A percentile compares a stretch with the other conserved stretches of the same genome.
These are phyloP conservation scores for Pterocarpus macrocarpus DNA, from an alignment of 306 rosid genomes.

Conservation along the genomic window DNA sequence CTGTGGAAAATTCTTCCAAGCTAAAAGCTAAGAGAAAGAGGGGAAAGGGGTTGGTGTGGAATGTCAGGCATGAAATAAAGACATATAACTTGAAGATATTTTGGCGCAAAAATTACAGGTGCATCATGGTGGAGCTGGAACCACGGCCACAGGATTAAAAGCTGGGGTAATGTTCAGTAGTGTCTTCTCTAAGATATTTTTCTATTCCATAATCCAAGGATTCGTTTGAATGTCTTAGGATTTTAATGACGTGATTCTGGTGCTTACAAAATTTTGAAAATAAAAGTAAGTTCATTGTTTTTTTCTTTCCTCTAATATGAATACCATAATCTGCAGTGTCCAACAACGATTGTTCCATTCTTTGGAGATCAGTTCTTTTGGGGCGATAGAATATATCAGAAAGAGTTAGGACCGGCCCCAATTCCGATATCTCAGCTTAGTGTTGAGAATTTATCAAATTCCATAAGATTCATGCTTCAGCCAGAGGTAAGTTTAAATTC, in stretches of 20 bases:
- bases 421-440: slow-evolving; percentile 80
- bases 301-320: slow-evolving; percentile 40
- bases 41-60: background rate
- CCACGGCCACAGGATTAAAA: slow-evolving; percentile 92
- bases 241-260: slow-evolving; percentile 17
- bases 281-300: background rate
- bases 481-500: slow-evolving; percentile 71
- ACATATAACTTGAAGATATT: slow-evolving; percentile 35
- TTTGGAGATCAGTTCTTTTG: slow-evolving; percentile 99
- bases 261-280: background rate
- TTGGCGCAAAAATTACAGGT: slow-evolving; percentile 66
- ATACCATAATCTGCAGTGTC: slow-evolving; percentile 70
- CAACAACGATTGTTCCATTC: slow-evolving; percentile 94
- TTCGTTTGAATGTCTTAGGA: slow-evolving; percentile 9
- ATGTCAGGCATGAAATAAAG: background rate
- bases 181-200: slow-evolving; percentile 18
- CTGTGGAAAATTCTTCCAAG: background rate
- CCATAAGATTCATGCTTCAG: slow-evolving; percentile 91
- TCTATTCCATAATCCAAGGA: slow-evolving; percentile 23
- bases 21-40: slow-evolving; percentile 16
- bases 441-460: slow-evolving; percentile 70
- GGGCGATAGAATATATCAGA: slow-evolving; percentile 85
- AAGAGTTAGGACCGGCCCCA: slow-evolving; percentile 86
- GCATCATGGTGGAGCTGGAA: slow-evolving; percentile 99
- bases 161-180: slow-evolving; percentile 82